Base-by-base conservation (phyloP, 768 basidiomycete species). In the Trametes cinnabarina region DNA sequence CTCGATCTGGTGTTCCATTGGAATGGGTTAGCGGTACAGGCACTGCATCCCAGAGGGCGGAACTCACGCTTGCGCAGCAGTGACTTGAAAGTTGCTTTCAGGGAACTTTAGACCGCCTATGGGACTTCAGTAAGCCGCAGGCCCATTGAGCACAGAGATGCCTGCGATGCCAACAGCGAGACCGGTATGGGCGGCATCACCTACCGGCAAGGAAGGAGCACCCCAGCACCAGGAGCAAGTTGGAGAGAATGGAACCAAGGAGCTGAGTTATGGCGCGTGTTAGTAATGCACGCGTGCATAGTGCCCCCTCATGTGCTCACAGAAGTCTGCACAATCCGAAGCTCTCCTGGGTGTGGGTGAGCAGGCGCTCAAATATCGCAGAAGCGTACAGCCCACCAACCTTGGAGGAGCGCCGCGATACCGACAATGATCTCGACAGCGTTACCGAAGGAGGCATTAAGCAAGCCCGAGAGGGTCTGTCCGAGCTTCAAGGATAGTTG, bases 401-500 rank as follows among this genome's bases (percentile, higher is more conserved):
- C 85, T 77, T 92, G 88, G 9, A 86, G 67, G 17, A 97, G 76
- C 30, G 94, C 94, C 50, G 90, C 88, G 60, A 96, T 75, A 40
- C 92, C 93, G 35, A 95, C 91, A 61, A 94, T 94, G 48, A 94
- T 90, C 70, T 94, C 92, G 43, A 93, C 88, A 9, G 89, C 89
- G 66, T 90, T 90, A 28, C 87, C 88, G 60, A 90, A 90, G 1
- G 88, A 83, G 8, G 92, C 94, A 64, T 95, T 95, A 51, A 95
- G 76, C 4, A 96, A 76, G 25, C 92, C 93, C 39, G 92, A 91
- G 30, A 94, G 75, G 1, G 92, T 94, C 66, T 93, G 84, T 4
- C 93, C 93, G 46, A 95, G 76, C 65, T 83, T 84, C 47, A 85
- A 69, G 1, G 88, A 87, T 77, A 90, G 79, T 71, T 91, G 89